Conservation (phyloP, 805 yeast genomes). For the Schizosaccharomyces osmophilus region DNA sequence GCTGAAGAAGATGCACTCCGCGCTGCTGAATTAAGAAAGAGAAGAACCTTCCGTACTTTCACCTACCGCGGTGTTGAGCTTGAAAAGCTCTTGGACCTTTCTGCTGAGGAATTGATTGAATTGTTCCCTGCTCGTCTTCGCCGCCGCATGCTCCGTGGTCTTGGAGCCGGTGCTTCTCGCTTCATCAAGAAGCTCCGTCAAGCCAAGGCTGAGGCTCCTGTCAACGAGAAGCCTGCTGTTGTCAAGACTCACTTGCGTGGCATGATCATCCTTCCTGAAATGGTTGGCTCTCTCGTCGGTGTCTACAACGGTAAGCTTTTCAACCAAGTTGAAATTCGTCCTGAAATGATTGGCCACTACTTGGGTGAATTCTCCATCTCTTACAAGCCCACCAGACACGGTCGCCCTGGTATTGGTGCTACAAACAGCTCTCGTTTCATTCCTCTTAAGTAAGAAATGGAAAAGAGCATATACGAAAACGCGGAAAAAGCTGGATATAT, state of each 20-base stretch:
- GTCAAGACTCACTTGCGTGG: conserved; percentile 99
- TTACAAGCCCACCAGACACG: conserved; percentile 99
- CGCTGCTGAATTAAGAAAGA: conserved; percentile 2
- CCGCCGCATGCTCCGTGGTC: conserved; percentile 98
- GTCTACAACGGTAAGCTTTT: conserved; percentile 98
- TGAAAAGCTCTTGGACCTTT: conserved; percentile 73
- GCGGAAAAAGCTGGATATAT: not conserved
- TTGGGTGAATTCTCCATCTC: conserved; percentile 99
- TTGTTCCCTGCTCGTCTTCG: conserved; percentile 96
- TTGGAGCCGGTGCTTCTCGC: conserved; percentile 83
- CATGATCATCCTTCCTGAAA: conserved; percentile 97
- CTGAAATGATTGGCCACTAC: conserved; percentile 99
- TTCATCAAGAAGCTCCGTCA: conserved; percentile 93
- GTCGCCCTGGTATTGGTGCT: conserved; percentile 65
- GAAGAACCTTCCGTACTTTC: conserved; percentile 21
- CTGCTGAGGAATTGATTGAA: conserved; percentile 91
- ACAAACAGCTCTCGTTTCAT: conserved; percentile 26
- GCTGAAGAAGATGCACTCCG: conserved; percentile 1
- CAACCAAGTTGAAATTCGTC: conserved; percentile 96
- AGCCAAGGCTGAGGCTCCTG: conserved; percentile 66
- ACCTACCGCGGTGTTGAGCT: conserved; percentile 97
- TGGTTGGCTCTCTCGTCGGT: conserved; percentile 97
- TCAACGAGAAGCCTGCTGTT: conserved; percentile 86
- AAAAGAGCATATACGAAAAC: not conserved
- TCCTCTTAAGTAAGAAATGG: conserved; percentile 10